phyloP scores from a whole-genome alignment of 2,329 filamentous ascomycete species.

The Nemania sp. region DNA sequence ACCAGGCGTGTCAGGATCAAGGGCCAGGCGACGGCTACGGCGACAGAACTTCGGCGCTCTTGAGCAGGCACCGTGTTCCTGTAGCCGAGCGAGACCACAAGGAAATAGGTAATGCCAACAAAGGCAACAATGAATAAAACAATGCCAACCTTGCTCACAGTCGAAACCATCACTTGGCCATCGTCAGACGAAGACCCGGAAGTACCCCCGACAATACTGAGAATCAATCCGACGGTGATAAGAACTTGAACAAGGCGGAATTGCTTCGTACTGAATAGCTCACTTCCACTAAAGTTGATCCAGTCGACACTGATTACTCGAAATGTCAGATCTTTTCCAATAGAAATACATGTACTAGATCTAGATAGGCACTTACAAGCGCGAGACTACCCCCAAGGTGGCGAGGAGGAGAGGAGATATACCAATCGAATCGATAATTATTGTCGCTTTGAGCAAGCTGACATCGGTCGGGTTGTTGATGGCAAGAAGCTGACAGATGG shows the following conservation, averaged over 20 bases:
- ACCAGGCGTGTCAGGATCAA: not conserved
- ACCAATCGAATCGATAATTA: slow-evolving; percentile 2
- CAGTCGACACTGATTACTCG: not conserved
- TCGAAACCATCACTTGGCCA: not conserved
- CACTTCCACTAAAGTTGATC: not conserved
- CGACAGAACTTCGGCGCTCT: slow-evolving; percentile 2
- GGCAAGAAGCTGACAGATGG: slow-evolving; percentile 4
- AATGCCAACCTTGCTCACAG: not conserved
- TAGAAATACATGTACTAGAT: not conserved
- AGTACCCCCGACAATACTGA: not conserved
- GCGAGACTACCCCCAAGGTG: not conserved
- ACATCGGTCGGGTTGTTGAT: not conserved
- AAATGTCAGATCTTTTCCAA: not conserved
- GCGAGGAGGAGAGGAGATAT: not conserved
- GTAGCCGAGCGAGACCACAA: not conserved
- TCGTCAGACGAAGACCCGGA: not conserved
- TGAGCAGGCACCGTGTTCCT: not conserved
- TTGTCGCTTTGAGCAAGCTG: not conserved
- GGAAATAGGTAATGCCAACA: not conserved
- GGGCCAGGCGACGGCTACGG: not conserved
- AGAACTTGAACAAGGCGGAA: slow-evolving; percentile 3
- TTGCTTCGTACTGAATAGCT: slow-evolving; percentile 3
- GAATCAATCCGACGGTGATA: slow-evolving; percentile 1
- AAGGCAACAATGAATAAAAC: slow-evolving; percentile 1
- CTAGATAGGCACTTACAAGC: not conserved